Percentiles rank a stretch among this genome's conserved stretches.
Conservation (phyloP, 2,329 filamentous ascomycete genomes). For the Didymellaceae sp. region DNA sequence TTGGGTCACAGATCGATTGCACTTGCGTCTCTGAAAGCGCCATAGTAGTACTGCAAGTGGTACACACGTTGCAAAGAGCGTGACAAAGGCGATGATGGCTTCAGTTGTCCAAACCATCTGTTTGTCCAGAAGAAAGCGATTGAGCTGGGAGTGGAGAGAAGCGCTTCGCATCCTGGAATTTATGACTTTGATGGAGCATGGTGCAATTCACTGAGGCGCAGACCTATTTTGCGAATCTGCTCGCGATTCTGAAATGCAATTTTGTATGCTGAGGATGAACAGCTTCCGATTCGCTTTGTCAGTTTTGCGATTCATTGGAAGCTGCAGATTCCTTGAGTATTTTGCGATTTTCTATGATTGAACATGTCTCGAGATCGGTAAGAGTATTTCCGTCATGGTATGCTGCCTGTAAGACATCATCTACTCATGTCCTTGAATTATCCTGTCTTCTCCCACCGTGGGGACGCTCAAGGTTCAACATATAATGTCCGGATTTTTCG, state of each 20-base stretch:
- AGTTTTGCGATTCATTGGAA: not conserved
- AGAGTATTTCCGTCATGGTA: too few species aligned
- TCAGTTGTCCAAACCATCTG: slow-evolving; percentile 10
- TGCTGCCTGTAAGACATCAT: too few species aligned
- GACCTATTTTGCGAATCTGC: slow-evolving; percentile 1
- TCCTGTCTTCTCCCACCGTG: too few species aligned
- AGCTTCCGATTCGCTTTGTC: not conserved
- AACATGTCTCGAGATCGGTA: too few species aligned
- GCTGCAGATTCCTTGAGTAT: not conserved
- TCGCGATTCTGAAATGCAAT: not conserved
- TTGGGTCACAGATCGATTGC: not conserved
- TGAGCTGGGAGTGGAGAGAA: not conserved
- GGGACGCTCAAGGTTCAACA: too few species aligned
- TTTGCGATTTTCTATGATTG: slow-evolving; percentile 5
- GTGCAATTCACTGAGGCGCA: not conserved
- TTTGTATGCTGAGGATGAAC: not conserved
- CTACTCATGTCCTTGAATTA: too few species aligned
- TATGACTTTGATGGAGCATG: slow-evolving; percentile 2
- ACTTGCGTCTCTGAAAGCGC: slow-evolving; percentile 7
- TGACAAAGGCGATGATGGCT: slow-evolving; percentile 14
- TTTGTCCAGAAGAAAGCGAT: not conserved
- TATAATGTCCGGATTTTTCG: too few species aligned
- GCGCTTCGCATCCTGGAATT: too few species aligned
- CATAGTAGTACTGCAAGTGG: slow-evolving; percentile 6
- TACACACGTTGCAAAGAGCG: slow-evolving; percentile 8